Evolutionary conservation across 176 grass and related monocot species (phyloP).

Genomic region (Zea luxurians): DNA sequence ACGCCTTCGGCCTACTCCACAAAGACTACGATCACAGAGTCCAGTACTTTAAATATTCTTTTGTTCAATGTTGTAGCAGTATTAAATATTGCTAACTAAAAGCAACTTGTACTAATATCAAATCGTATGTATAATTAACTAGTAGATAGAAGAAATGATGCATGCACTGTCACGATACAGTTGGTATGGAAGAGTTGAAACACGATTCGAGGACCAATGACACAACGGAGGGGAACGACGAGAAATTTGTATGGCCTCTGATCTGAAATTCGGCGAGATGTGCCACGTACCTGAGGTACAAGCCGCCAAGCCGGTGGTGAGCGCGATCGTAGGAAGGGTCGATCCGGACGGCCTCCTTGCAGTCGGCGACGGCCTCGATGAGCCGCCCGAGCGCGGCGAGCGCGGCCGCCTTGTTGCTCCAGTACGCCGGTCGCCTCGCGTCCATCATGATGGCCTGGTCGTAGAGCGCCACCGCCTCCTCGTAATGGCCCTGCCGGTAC

Average conservation of each 20-base stretch:
- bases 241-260: no score
- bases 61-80: neutral
- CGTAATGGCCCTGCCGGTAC: conserved; percentile 75
- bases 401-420: conserved; percentile 91
- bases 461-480: conserved; percentile 80
- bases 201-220: no score
- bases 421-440: conserved; percentile 53
- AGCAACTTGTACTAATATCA: no score
- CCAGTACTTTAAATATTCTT: neutral
- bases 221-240: no score
- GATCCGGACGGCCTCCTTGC: conserved; percentile 78
- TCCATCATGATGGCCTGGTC: conserved; percentile 88
- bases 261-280: neutral
- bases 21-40: no score
- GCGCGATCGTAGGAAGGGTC: conserved; percentile 65
- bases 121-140: no score
- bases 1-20: no score
- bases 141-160: neutral
- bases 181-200: neutral
- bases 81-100: neutral
- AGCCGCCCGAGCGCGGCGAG: conserved; percentile 62
- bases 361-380: conserved; percentile 73
- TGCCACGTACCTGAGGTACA: conserved; percentile 76
- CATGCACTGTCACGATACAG: neutral
- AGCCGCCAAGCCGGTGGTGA: conserved; percentile 67